Evolutionary conservation across 805 yeast genomes (phyloP).

Genomic region (Ogataea pignaliae): DNA sequence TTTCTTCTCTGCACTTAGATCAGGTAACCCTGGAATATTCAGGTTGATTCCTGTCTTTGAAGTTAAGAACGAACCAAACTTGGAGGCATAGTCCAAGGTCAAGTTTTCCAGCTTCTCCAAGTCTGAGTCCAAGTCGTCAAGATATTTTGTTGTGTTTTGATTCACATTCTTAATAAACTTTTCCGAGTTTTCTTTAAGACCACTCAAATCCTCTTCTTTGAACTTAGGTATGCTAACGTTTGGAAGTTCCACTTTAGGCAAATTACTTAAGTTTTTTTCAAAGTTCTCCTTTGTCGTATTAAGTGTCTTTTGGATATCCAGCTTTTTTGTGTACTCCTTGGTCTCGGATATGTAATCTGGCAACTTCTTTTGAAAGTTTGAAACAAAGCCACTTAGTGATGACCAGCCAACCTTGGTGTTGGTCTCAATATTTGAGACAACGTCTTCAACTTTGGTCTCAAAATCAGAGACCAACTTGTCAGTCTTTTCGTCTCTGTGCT

Average conservation of each 20-base stretch:
- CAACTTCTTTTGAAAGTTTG: conserved; percentile 28
- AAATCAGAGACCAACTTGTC: conserved; percentile 54
- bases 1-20: conserved; percentile 30
- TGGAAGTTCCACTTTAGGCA: conserved; percentile 6
- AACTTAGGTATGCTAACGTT: conserved; percentile 6
- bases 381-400: conserved; percentile 32
- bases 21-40: conserved; percentile 10
- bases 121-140: conserved; percentile 70
- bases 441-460: conserved; percentile 34
- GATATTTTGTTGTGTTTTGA: conserved; percentile 51
- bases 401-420: conserved; percentile 34
- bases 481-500: conserved; percentile 39
- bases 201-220: conserved; percentile 23
- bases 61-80: conserved; percentile 51
- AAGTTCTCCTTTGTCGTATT: conserved; percentile 14
- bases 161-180: conserved; percentile 25
- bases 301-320: conserved; percentile 15
- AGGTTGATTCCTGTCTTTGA: conserved; percentile 14
- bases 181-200: conserved; percentile 21
- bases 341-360: conserved; percentile 30
- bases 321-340: conserved; percentile 17
- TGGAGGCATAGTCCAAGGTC: conserved; percentile 57
- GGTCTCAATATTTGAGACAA: conserved; percentile 42
- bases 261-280: conserved; percentile 11
- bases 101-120: conserved; percentile 68